Evolutionary conservation across 148 eudicot genomes (phyloP).

Genomic region (Persicaria maculosa): DNA sequence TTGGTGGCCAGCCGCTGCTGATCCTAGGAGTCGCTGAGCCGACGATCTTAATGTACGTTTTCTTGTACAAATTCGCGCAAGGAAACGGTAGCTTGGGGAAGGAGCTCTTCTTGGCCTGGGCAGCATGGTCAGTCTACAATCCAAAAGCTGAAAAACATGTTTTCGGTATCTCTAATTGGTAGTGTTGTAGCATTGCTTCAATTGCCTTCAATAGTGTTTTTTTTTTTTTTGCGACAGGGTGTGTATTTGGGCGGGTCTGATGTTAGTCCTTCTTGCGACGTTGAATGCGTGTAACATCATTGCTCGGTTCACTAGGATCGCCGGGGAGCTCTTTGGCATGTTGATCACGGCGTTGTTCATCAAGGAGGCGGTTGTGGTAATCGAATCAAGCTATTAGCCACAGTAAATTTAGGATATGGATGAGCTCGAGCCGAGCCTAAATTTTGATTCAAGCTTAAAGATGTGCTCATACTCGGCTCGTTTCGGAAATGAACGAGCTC

Average conservation of each 20-base stretch:
- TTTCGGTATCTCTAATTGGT: not conserved
- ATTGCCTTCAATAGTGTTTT: not conserved
- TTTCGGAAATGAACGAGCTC: too few relatives aligned
- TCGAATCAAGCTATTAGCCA: too few relatives aligned
- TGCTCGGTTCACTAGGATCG: constrained; percentile 54
- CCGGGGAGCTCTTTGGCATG: constrained; percentile 71
- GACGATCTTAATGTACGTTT: constrained; percentile 56
- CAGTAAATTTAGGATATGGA: not conserved
- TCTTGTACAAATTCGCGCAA: constrained; percentile 39
- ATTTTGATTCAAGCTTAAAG: too few relatives aligned
- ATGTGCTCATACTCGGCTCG: too few relatives aligned
- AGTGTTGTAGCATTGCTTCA: not conserved
- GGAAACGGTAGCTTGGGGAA: constrained; percentile 33
- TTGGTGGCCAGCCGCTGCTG: constrained; percentile 65
- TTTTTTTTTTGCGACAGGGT: constrained; percentile 29
- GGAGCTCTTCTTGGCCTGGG: constrained; percentile 55
- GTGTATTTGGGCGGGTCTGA: constrained; percentile 52
- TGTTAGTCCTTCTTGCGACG: constrained; percentile 49
- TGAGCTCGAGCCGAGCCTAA: too few relatives aligned
- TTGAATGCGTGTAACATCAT: constrained; percentile 58
- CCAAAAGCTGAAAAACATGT: not conserved
- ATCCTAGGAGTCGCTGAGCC: constrained; percentile 71
- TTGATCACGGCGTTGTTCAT: constrained; percentile 54
- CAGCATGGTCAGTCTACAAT: constrained; percentile 38
- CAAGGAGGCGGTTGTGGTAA: constrained; percentile 59